Conservation (phyloP, 2,329 filamentous ascomycete genomes). For the Penicillium decumbens region DNA sequence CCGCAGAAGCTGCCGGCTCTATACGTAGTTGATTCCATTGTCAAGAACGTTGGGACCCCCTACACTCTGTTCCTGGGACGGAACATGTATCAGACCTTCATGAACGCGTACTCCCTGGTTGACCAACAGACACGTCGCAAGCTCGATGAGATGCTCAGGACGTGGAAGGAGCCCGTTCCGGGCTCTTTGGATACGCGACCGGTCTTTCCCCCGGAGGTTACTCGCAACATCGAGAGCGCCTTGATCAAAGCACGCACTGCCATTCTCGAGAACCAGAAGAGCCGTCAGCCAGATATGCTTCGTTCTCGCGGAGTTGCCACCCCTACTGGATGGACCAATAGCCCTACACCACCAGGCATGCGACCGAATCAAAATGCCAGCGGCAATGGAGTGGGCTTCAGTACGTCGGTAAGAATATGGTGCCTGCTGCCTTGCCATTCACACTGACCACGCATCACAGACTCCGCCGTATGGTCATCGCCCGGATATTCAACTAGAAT, state of each 20-base stretch:
- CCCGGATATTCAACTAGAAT: conserved; percentile 55
- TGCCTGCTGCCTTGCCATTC: background rate
- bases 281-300: conserved; percentile 54
- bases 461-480: conserved; percentile 34
- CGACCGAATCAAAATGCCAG: conserved; percentile 25
- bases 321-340: conserved; percentile 63
- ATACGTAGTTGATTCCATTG: conserved; percentile 95
- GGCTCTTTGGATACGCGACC: conserved; percentile 89
- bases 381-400: conserved; percentile 29
- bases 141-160: conserved; percentile 95
- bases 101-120: conserved; percentile 91
- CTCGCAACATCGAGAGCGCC: conserved; percentile 87
- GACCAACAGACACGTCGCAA: conserved; percentile 77
- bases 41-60: conserved; percentile 96
- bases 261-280: conserved; percentile 47
- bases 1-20: conserved; percentile 89
- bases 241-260: conserved; percentile 73
- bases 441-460: conserved; percentile 20
- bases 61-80: conserved; percentile 94
- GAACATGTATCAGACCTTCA: conserved; percentile 89
- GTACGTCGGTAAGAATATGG: conserved; percentile 15
- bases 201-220: conserved; percentile 83
- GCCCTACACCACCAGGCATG: conserved; percentile 63
- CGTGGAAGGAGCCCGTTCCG: conserved; percentile 95
- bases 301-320: conserved; percentile 50